Base-by-base conservation (phyloP, 106 monocot species). In the Triglochin maritima region DNA sequence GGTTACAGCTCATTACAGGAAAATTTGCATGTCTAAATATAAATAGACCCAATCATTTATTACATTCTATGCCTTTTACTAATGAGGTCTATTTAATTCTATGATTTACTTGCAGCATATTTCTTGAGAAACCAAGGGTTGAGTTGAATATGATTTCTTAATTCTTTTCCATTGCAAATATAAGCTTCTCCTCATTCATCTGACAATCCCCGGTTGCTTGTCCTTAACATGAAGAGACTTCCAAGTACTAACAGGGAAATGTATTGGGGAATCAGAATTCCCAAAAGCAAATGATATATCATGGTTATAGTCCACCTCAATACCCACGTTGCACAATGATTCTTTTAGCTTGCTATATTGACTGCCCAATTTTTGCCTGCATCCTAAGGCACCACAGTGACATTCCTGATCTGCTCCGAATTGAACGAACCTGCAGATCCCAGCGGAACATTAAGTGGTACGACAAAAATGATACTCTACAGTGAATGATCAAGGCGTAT, bases 351-450 rank as follows among this genome's bases (percentile, higher is more conserved):
- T 82, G 78, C 74, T 72, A 15, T 79, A 82, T 65, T 83, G 89
- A 69, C 64, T 84, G 50, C 98, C 92, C n/a, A 98, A 73, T 68
- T 92, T 92, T 72, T 77, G 68, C 53, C 86, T 79, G 73, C 98
- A 98, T 62, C 69, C 74, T 65, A 65, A 17, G 56, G 92, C 64
- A 70, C 98, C 98, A 79, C 98, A 98, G 69, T 84, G 71, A 69
- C 98, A 98, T 75, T 80, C 84, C 82, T 98, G 91, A 79, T 86
- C 96, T 69, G 90, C 91, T 68, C 88, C 96, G 84, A 91, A 91
- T 71, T 91, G 96, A 6, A 98, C 96, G 86, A 98, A 98, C 68
- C 96, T 98, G 82, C 17, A 77, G 48, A 63, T 62, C 49, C 64
- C 16, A 12, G 11, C 44, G 49, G 49, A 8, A 48, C 15, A 64